These are phyloP conservation scores for Cladophialophora exuberans DNA, from an alignment of 2,329 filamentous ascomycete genomes.

Conservation along the genomic window DNA sequence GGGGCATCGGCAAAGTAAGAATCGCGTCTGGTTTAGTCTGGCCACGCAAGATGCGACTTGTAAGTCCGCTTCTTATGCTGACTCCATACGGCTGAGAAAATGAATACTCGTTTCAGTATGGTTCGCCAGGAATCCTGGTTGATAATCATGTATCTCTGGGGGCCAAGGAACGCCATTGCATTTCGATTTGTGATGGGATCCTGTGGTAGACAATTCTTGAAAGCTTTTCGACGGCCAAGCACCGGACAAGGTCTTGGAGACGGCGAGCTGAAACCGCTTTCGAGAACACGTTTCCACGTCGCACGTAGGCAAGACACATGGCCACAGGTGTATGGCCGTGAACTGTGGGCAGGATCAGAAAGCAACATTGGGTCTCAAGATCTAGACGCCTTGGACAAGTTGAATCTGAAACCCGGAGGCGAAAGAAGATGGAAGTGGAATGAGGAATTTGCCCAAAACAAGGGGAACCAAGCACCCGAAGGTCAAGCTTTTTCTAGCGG, in stretches of 20 bases:
- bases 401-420: no score
- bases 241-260: slow-evolving; percentile 2
- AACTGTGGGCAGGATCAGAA: no score
- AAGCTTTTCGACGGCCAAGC: not conserved
- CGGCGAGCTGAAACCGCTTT: slow-evolving; percentile 8
- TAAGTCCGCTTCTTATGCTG: slow-evolving; percentile 4
- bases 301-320: no score
- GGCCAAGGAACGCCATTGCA: slow-evolving; percentile 5
- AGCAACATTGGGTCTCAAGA: no score
- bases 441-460: no score
- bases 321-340: no score
- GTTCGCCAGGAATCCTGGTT: not conserved
- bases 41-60: not conserved
- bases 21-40: not conserved
- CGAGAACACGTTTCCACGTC: not conserved
- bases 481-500: no score
- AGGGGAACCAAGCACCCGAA: no score
- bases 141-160: not conserved
- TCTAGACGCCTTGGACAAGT: no score
- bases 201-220: not conserved
- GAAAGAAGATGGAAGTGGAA: no score
- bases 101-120: not conserved
- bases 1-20: no score
- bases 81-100: slow-evolving; percentile 8
- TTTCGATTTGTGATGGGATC: not conserved